Evolutionary conservation across 306 rosid species (phyloP).

Genomic region (Pyrus pyrifolia): DNA sequence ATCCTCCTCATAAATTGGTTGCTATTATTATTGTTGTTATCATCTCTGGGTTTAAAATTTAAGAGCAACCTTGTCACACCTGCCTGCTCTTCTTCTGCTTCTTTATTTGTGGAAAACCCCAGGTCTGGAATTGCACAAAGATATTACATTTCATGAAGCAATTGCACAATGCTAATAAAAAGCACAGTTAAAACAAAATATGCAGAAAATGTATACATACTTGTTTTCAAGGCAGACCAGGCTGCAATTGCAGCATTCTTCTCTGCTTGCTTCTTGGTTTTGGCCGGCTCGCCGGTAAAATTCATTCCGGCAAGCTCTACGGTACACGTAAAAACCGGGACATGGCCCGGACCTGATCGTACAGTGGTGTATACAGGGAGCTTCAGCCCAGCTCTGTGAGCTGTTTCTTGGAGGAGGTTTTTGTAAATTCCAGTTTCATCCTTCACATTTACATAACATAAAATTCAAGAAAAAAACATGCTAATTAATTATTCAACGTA

Average conservation of each 20-base stretch:
- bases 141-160: background rate
- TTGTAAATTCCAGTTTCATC: slow-evolving; percentile 29
- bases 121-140: slow-evolving; percentile 13
- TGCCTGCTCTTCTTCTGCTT: slow-evolving; percentile 22
- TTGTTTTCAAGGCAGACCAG: slow-evolving; percentile 25
- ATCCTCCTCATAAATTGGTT: slow-evolving; percentile 18
- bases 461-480: background rate
- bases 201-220: background rate
- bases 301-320: slow-evolving; percentile 25
- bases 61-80: slow-evolving; percentile 25
- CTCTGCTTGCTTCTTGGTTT: slow-evolving; percentile 33
- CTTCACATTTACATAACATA: background rate
- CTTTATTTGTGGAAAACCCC: slow-evolving; percentile 13
- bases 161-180: background rate
- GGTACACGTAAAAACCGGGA: slow-evolving; percentile 19
- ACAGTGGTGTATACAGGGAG: slow-evolving; percentile 25
- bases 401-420: slow-evolving; percentile 26
- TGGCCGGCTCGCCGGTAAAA: slow-evolving; percentile 21
- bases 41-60: slow-evolving; percentile 19
- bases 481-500: background rate
- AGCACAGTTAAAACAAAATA: background rate
- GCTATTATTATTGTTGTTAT: background rate
- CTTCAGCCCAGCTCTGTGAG: slow-evolving; percentile 24
- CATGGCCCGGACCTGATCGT: slow-evolving; percentile 26
- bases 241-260: slow-evolving; percentile 32